phyloP scores from a whole-genome alignment of 148 eudicot species.

The Fagopyrum tataricum region DNA sequence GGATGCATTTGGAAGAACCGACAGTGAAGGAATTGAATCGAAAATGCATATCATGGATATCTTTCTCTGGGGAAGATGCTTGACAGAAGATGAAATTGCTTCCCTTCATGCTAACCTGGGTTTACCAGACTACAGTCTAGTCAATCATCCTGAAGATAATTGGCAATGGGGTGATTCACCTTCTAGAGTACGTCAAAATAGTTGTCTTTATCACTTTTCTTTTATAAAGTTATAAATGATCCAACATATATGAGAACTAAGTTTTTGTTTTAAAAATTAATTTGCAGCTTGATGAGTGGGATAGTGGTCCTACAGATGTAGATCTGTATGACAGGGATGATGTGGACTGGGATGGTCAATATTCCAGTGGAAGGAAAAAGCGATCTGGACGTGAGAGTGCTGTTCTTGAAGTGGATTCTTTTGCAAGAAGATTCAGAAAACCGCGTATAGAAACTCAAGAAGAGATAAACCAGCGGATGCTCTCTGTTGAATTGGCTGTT shows the following conservation, averaged over 20 bases:
- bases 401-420: slow-evolving; percentile 80
- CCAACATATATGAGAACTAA: not conserved
- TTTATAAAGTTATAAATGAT: not conserved
- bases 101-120: slow-evolving; percentile 73
- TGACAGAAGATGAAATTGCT: slow-evolving; percentile 88
- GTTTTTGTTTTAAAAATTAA: not conserved
- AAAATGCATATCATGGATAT: slow-evolving; percentile 98
- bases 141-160: slow-evolving; percentile 77
- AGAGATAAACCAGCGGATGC: slow-evolving; percentile 89
- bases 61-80: slow-evolving; percentile 98
- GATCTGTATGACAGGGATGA: slow-evolving; percentile 99
- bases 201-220: not conserved
- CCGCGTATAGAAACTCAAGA: slow-evolving; percentile 81
- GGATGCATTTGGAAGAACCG: slow-evolving; percentile 97
- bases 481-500: slow-evolving; percentile 93
- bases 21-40: slow-evolving; percentile 92
- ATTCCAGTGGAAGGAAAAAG: slow-evolving; percentile 95
- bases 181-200: slow-evolving; percentile 54
- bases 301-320: slow-evolving; percentile 97
- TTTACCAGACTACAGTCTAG: slow-evolving; percentile 51
- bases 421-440: slow-evolving; percentile 74
- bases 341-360: slow-evolving; percentile 98
- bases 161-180: slow-evolving; percentile 98
- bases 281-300: slow-evolving; percentile 91
- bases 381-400: slow-evolving; percentile 74